Evolutionary conservation across 2,329 filamentous ascomycete species (phyloP).

Genomic region (Hymenoscyphus albidus): DNA sequence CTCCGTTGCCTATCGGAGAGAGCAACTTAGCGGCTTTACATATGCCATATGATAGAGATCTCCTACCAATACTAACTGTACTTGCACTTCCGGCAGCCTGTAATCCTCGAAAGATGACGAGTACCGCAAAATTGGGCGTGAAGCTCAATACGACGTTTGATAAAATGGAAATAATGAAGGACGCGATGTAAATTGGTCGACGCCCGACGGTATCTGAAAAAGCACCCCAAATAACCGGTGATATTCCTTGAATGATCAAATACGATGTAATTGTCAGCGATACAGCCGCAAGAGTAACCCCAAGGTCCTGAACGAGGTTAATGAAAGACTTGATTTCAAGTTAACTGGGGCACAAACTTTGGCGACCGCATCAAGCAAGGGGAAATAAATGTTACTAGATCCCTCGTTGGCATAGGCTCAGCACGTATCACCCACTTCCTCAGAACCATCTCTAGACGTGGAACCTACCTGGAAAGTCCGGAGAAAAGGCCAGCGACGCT

Average conservation of each 20-base stretch:
- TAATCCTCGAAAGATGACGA: constrained; percentile 44
- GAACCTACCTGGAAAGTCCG: too few species aligned
- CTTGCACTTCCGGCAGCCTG: constrained; percentile 48
- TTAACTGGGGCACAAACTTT: too few species aligned
- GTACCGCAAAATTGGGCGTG: constrained; percentile 40
- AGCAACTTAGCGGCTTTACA: neutral
- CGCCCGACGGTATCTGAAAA: constrained; percentile 46
- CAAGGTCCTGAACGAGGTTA: constrained; percentile 25
- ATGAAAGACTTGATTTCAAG: neutral
- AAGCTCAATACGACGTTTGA: constrained; percentile 46
- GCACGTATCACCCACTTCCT: too few species aligned
- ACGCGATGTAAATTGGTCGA: constrained; percentile 36
- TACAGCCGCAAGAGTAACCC: constrained; percentile 34
- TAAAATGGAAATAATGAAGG: constrained; percentile 45
- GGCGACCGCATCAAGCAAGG: too few species aligned
- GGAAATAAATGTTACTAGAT: too few species aligned
- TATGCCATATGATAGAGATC: neutral
- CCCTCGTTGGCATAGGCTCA: too few species aligned
- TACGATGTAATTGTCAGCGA: constrained; percentile 45
- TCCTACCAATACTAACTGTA: constrained; percentile 45
- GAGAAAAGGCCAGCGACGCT: too few species aligned
- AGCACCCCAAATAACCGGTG: constrained; percentile 46
- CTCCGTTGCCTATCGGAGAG: neutral
- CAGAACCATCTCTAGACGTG: too few species aligned
- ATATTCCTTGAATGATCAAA: constrained; percentile 48